These are phyloP conservation scores for Microglena sp. DNA, from an alignment of 139 green algal genomes.

Conservation along the genomic window DNA sequence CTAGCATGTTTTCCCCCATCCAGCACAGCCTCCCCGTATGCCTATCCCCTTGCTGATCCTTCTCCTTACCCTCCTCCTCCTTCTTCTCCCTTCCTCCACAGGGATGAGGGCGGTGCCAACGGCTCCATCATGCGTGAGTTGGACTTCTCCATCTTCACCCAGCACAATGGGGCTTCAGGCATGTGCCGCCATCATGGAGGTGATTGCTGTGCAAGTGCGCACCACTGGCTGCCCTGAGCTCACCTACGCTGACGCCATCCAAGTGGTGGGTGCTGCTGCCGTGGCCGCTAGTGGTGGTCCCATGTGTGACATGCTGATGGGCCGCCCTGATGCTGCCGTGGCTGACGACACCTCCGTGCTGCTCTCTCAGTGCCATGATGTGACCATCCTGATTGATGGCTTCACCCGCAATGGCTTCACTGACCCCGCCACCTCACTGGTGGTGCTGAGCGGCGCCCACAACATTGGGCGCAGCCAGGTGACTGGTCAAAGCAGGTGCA, in stretches of 20 bases:
- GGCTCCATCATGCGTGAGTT: too few species aligned
- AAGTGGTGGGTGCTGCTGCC: slow-evolving; percentile 4
- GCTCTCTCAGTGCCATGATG: neutral
- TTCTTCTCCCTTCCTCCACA: too few species aligned
- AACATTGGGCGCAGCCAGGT: slow-evolving; percentile 2
- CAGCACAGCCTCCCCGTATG: too few species aligned
- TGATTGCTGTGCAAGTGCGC: too few species aligned
- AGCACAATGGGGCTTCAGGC: too few species aligned
- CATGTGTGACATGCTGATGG: slow-evolving; percentile 1
- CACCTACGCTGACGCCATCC: neutral
- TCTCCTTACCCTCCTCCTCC: too few species aligned
- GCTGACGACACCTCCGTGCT: neutral
- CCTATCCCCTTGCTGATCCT: too few species aligned
- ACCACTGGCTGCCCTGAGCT: too few species aligned
- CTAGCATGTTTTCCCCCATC: too few species aligned
- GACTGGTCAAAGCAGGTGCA: neutral
- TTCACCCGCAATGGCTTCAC: slow-evolving; percentile 6
- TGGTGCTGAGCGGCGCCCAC: slow-evolving; percentile 7
- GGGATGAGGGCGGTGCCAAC: too few species aligned
- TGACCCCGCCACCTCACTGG: slow-evolving; percentile 4
- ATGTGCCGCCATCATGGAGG: too few species aligned
- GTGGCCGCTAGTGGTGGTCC: neutral
- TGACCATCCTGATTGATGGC: neutral
- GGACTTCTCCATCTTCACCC: too few species aligned
- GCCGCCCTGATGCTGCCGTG: neutral